Evolutionary conservation across 140 eudicot genomes (phyloP), one percentile per base, ranked within the genome.

Genomic region (Flaveria floridana): DNA sequence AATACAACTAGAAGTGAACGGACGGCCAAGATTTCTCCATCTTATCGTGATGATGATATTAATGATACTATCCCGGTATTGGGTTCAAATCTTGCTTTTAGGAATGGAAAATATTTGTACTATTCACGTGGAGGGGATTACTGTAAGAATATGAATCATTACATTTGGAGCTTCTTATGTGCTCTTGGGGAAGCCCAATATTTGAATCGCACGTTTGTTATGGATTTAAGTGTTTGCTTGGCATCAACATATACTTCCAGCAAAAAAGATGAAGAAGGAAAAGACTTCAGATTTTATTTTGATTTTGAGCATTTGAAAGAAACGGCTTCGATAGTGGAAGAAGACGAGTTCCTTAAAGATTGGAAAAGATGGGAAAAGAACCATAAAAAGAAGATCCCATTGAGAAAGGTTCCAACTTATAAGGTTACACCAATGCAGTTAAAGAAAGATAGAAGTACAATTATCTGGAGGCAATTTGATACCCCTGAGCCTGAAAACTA

Each of bases 231-330:
- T 37, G 57, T 91, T 74, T 94, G 99, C 67, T 81, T 94, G 79
- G 75, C 97, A 5, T 73, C 95, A 2, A 69, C 87, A 0, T 83
- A 94, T 71, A 88, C 90, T 7, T 73, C 88, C 19, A 85, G 89
- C 59, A 71, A 84, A 5, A 87, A 90, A 78, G 97, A 94, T 53
- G 96, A 94, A 80, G 99, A 94, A 78, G 97, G 97, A 13, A 90
- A 94, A 72, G 99, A 94, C 63, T 94, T 94, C 19, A 70, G 97
- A 70, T 94, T 88, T 82, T 94, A 94, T 76, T 94, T 86, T 48
- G 99, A 94, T 85, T 94, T 94, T 55, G 99, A 94, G 78, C 99
- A 94, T 85, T 76, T 94, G 87, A 94, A 90, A 73, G 97, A 94
- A 77, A 76, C 37, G 10, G 85, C 90, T 50, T 81, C 95, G 4